phyloP scores from a whole-genome alignment of 2,329 filamentous ascomycete genomes.

The Aureobasidium sp. region DNA sequence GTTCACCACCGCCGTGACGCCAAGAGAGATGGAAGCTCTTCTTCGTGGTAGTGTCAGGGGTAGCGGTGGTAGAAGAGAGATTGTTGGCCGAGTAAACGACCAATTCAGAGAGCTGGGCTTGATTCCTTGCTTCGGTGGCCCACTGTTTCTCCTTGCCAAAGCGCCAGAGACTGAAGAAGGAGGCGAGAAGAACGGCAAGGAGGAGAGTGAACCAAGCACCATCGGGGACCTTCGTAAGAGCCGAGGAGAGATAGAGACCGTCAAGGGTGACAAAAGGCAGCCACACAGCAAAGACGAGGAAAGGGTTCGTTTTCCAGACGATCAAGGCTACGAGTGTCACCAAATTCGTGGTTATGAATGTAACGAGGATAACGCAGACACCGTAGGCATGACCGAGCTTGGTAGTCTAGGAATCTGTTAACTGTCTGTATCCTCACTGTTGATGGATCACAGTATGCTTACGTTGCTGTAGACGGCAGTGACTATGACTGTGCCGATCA shows the following conservation, averaged over 20 bases:
- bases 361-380: constrained; percentile 73
- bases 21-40: constrained; percentile 31
- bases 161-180: constrained; percentile 66
- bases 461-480: constrained; percentile 67
- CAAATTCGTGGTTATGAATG: constrained; percentile 71
- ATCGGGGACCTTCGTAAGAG: constrained; percentile 64
- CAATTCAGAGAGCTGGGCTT: constrained; percentile 44
- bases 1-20: constrained; percentile 31
- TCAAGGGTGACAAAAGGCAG: constrained; percentile 61
- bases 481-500: constrained; percentile 68
- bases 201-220: constrained; percentile 74
- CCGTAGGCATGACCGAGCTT: constrained; percentile 68
- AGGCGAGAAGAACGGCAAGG: constrained; percentile 55
- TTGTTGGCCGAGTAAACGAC: constrained; percentile 22
- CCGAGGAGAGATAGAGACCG: constrained; percentile 61
- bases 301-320: constrained; percentile 59
- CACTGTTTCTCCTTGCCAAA: constrained; percentile 75
- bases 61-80: constrained; percentile 25
- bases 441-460: constrained; percentile 21
- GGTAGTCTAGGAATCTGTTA: constrained; percentile 45
- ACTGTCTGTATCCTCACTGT: constrained; percentile 18
- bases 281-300: constrained; percentile 56
- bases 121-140: constrained; percentile 59
- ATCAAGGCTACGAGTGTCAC: constrained; percentile 64
- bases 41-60: not conserved